A percentile compares a stretch with the other conserved stretches of the same genome.
phyloP scores from a whole-genome alignment of 192 early-diverging fungal genomes.

The Coemansia sp. region DNA sequence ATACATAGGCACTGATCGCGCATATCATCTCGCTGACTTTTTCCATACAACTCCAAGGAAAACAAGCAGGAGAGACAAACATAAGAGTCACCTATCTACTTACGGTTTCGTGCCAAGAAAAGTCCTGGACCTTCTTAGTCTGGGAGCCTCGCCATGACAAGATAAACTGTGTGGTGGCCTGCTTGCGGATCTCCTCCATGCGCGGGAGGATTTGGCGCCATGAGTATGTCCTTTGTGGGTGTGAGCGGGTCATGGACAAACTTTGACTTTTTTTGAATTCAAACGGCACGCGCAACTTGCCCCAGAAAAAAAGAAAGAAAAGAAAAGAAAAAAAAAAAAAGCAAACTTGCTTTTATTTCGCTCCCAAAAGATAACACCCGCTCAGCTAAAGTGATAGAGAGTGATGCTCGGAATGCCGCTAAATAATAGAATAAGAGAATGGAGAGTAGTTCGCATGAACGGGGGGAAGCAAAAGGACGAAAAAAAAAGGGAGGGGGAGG shows the following conservation, averaged over 20 bases:
- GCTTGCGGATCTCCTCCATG: conserved; percentile 55
- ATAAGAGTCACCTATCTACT: not conserved
- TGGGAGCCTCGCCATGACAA: conserved; percentile 43
- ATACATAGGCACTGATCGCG: conserved; percentile 4
- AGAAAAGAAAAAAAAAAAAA: not conserved
- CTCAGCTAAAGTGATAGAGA: not conserved
- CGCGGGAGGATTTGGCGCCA: conserved; percentile 55
- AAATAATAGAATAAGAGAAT: not conserved
- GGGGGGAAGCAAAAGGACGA: not conserved
- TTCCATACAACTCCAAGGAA: not conserved
- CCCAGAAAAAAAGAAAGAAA: not conserved
- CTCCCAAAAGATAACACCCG: not conserved
- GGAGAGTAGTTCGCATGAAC: not conserved
- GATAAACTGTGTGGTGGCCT: conserved; percentile 55
- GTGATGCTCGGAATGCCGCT: not conserved
- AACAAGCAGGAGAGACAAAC: not conserved
- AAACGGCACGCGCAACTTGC: conserved; percentile 2
- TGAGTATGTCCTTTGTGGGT: conserved; percentile 30
- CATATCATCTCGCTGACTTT: conserved; percentile 5
- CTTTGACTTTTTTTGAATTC: conserved; percentile 6
- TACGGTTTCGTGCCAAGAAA: conserved; percentile 60
- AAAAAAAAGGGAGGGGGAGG: not conserved
- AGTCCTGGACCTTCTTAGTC: conserved; percentile 26
- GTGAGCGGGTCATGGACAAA: conserved; percentile 19
- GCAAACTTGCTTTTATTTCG: not conserved